Evolutionary conservation across 345 rosid species (phyloP).

Genomic region (Linum tenue): DNA sequence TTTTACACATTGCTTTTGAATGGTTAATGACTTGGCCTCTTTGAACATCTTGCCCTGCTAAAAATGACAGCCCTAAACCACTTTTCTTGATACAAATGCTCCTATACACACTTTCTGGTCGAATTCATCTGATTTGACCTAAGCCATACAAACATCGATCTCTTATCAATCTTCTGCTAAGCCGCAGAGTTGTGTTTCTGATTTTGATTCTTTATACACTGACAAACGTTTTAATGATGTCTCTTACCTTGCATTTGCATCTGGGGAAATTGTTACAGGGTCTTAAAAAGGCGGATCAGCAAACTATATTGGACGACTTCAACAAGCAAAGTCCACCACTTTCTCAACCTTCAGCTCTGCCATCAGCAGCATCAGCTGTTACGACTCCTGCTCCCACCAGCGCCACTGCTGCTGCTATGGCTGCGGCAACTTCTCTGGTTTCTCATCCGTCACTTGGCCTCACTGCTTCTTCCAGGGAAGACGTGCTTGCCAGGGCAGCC

Average conservation of each 20-base stretch:
- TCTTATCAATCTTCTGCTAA: background rate
- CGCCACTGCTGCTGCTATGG: slow-evolving; percentile 29
- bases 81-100: background rate
- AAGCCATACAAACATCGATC: background rate
- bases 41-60: too few relatives aligned
- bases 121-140: background rate
- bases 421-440: slow-evolving; percentile 1
- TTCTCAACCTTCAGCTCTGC: slow-evolving; percentile 21
- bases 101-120: background rate
- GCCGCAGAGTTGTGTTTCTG: background rate
- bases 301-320: slow-evolving; percentile 79
- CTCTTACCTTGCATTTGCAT: too few relatives aligned
- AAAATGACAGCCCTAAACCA: too few relatives aligned
- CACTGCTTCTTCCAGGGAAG: slow-evolving; percentile 81
- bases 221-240: background rate
- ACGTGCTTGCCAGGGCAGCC: slow-evolving; percentile 88
- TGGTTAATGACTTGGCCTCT: too few relatives aligned
- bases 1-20: too few relatives aligned
- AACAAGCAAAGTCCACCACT: slow-evolving; percentile 72
- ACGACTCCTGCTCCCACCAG: slow-evolving; percentile 31
- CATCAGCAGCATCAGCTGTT: slow-evolving; percentile 32
- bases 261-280: slow-evolving; percentile 39
- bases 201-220: background rate
- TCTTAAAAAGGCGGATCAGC: slow-evolving; percentile 84
- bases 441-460: slow-evolving; percentile 46